Evolutionary conservation across 352 stramenopile species (phyloP).

Genomic region (Aphanomyces stellatus): DNA sequence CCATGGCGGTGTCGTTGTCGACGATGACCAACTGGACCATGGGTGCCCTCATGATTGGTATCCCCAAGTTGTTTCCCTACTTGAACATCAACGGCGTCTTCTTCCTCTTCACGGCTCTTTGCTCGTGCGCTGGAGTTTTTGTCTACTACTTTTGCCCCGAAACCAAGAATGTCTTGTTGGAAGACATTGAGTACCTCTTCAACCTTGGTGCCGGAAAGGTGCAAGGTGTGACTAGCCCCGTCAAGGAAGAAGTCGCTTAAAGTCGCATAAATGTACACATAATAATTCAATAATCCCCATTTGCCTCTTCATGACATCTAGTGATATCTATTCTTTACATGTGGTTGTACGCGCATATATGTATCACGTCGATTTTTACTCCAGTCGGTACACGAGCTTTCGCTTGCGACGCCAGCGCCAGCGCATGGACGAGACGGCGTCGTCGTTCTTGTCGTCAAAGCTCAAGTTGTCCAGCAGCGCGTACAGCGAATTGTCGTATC

Average conservation of each 20-base stretch:
- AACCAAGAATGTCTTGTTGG: slow-evolving; percentile 38
- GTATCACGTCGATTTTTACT: no score
- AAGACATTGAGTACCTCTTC: slow-evolving; percentile 51
- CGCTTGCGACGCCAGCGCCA: slow-evolving; percentile 83
- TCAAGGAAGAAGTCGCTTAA: no score
- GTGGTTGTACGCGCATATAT: no score
- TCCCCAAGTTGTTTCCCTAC: slow-evolving; percentile 39
- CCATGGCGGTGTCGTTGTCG: slow-evolving; percentile 34
- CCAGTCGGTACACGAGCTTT: slow-evolving; percentile 72
- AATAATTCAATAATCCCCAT: no score
- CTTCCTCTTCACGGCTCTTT: slow-evolving; percentile 37
- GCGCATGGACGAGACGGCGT: slow-evolving; percentile 74
- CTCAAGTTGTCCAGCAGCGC: slow-evolving; percentile 78
- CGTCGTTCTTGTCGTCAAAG: slow-evolving; percentile 73
- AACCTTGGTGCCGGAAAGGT: no score
- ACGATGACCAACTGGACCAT: slow-evolving; percentile 34
- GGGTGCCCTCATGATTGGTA: slow-evolving; percentile 29
- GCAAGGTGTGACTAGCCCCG: no score
- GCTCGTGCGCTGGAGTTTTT: slow-evolving; percentile 31
- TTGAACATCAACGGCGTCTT: slow-evolving; percentile 42
- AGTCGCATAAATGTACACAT: no score
- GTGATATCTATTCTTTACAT: no score
- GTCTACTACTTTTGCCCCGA: slow-evolving; percentile 41
- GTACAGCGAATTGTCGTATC: slow-evolving; percentile 77
- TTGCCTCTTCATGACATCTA: background rate